A percentile compares a stretch with the other conserved stretches of the same genome.
phyloP scores from a whole-genome alignment of 345 rosid genomes.

The Euphorbia lathyris region DNA sequence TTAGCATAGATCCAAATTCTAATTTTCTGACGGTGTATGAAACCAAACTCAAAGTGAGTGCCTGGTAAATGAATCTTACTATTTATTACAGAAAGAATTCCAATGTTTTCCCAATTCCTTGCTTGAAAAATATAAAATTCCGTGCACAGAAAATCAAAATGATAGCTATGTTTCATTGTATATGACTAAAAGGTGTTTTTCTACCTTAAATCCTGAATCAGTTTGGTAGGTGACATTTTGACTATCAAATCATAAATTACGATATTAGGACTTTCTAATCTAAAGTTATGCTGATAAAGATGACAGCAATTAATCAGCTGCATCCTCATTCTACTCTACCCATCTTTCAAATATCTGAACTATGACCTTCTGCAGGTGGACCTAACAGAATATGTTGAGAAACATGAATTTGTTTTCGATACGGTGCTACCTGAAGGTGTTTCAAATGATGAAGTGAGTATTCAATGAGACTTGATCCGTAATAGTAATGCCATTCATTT shows the following conservation, averaged over 20 bases:
- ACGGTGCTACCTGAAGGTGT: slow-evolving; percentile 51
- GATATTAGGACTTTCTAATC: background rate
- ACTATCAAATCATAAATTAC: background rate
- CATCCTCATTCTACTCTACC: background rate
- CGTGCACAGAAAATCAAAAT: background rate
- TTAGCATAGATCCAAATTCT: slow-evolving; percentile 39
- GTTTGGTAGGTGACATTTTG: background rate
- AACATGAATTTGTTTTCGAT: slow-evolving; percentile 59
- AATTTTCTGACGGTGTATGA: slow-evolving; percentile 49
- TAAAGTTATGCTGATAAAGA: background rate
- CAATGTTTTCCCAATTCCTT: background rate
- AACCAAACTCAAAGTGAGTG: slow-evolving; percentile 50
- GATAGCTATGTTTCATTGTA: background rate
- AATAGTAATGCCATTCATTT: background rate
- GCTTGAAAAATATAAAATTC: background rate
- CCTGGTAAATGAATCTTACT: background rate
- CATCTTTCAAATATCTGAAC: background rate
- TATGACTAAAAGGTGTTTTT: background rate
- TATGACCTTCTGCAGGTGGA: slow-evolving; percentile 44
- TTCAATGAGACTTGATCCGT: background rate
- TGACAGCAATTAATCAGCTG: no score
- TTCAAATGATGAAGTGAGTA: slow-evolving; percentile 49
- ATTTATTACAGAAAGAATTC: background rate
- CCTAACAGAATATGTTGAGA: slow-evolving; percentile 55
- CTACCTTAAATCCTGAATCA: background rate